Base-by-base conservation (phyloP, 2,329 filamentous ascomycete genomes). In the Hypoxylon sp. region DNA sequence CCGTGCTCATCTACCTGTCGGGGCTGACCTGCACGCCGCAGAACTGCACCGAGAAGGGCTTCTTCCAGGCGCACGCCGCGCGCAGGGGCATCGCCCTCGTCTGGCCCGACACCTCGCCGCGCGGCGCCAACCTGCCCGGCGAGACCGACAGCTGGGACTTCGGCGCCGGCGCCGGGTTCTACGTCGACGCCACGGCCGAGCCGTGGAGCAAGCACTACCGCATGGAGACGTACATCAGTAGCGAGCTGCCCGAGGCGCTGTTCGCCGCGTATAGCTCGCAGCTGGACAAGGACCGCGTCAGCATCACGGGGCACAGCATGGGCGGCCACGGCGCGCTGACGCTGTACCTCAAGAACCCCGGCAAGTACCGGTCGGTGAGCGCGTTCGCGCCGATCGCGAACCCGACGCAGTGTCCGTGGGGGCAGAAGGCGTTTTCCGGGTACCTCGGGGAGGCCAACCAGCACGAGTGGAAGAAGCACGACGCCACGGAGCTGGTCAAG, bases 261-360 rank as follows among this genome's bases (percentile, higher is more conserved):
- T 97, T 94, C 80, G 80, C 81, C 31, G 86, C 88, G 27, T 97
- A 94, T 81, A 84, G 87, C 31, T 86, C 79, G 73, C 68, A 89
- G 77, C 84, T 99, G 31, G 95, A 98, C 79, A 76, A 80, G 0
- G 81, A 76, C 29, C 86, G 91, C 44, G 89, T 98, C 61, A 92
- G 91, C 80, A 96, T 99, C 76, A 93, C 93, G 44, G 96, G 96
- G 5, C 96, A 99, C 83, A 94, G 91, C 75, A 99, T 99, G 96
- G 96, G 96, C 73, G 96, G 96, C 0, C 96, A 99, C 81, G 96
- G 96, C 70, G 96, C 96, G 48, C 84, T 99, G 74, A 97, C 94
- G 50, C 83, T 98, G 74, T 98, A 92, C 84, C 86, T 99, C 57
- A 95, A 93, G 84, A 92, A 98, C 82, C 94, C 96, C 0, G 93